phyloP scores from a whole-genome alignment of 148 eudicot species.

The Vaccinium macrocarpon region DNA sequence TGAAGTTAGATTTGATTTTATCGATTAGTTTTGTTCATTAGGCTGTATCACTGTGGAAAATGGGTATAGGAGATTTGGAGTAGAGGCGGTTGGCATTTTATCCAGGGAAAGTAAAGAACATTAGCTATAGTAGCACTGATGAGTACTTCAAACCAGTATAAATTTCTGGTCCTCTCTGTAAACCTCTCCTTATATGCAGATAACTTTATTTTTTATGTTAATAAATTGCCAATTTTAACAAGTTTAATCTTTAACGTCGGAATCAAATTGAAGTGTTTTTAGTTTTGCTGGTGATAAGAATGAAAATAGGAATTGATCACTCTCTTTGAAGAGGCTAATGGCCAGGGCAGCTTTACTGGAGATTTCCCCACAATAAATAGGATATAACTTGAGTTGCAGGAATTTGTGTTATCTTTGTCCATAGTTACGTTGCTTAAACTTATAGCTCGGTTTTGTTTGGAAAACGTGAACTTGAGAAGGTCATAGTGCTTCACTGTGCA shows the following conservation, averaged over 20 bases:
- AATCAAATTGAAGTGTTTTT: neutral
- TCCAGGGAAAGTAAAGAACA: conserved; percentile 40
- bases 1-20: no score
- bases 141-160: conserved; percentile 15
- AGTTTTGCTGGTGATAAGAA: no score
- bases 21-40: no score
- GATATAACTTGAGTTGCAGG: neutral
- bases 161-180: conserved; percentile 3
- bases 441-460: no score
- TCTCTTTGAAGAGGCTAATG: neutral
- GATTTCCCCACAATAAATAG: neutral
- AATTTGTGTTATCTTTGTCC: neutral
- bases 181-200: neutral
- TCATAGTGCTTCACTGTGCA: no score
- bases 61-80: conserved; percentile 22
- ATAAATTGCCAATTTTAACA: conserved; percentile 1
- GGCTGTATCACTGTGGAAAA: neutral
- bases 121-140: conserved; percentile 17
- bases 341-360: neutral
- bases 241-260: neutral
- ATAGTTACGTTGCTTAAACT: no score
- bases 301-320: neutral
- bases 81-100: conserved; percentile 64
- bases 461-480: no score
- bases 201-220: neutral